These are phyloP conservation scores for Rhodotorula babjevae DNA, from an alignment of 768 basidiomycete species.

Conservation along the genomic window DNA sequence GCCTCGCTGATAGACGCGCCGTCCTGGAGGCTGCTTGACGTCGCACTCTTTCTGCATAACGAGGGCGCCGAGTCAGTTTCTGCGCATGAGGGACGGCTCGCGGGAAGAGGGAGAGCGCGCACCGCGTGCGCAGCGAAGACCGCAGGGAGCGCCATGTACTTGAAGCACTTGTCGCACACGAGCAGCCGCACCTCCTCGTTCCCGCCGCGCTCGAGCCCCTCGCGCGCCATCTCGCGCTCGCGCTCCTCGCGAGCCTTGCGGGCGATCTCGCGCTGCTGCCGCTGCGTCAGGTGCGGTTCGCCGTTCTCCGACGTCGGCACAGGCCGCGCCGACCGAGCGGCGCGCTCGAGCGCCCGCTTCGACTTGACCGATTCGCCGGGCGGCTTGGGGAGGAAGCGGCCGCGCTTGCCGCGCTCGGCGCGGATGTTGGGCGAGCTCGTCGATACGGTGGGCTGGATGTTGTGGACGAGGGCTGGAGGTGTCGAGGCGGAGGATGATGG, in stretches of 20 bases:
- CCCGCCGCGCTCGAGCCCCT: background rate
- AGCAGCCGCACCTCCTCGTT: constrained; percentile 52
- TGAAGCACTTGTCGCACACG: constrained; percentile 93
- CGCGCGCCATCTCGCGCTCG: background rate
- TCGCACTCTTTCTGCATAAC: constrained; percentile 61
- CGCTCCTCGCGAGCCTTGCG: constrained; percentile 17
- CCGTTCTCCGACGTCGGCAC: background rate
- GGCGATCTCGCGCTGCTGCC: constrained; percentile 28
- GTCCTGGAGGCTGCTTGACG: constrained; percentile 70
- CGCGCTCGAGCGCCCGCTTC: constrained; percentile 9
- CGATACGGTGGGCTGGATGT: too few species aligned
- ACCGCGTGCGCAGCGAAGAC: constrained; percentile 65
- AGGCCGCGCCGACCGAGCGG: background rate
- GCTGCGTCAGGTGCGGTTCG: constrained; percentile 11
- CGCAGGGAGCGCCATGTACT: constrained; percentile 76
- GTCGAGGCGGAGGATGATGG: background rate
- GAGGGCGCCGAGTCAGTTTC: background rate
- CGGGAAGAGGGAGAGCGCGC: constrained; percentile 40
- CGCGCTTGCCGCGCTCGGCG: constrained; percentile 8
- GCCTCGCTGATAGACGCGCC: constrained; percentile 82
- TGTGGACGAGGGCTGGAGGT: background rate
- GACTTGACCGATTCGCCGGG: constrained; percentile 26
- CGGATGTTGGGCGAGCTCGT: background rate
- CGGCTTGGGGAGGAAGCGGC: constrained; percentile 29
- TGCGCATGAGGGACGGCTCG: background rate